Evolutionary conservation across 805 yeast genomes (phyloP).

Genomic region (baker's yeast (Saccharomyces cerevisiae)): DNA sequence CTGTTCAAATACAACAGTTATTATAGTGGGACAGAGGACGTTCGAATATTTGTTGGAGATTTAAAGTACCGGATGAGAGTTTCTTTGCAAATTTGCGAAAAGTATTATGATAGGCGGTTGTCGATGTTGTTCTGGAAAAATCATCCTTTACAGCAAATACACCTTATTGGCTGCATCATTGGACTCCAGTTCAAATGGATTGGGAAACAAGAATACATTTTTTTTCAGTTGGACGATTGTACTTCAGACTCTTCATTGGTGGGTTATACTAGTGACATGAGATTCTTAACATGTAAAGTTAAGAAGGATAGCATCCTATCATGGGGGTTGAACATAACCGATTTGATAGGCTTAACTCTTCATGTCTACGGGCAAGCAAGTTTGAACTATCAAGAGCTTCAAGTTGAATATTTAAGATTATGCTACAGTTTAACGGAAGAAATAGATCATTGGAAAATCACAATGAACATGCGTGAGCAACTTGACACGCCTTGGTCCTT

Average conservation of each 20-base stretch:
- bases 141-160: constrained; percentile 35
- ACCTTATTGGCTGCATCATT: constrained; percentile 32
- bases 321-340: constrained; percentile 15
- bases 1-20: constrained; percentile 4
- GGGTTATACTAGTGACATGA: constrained; percentile 2
- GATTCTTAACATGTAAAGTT: constrained; percentile 25
- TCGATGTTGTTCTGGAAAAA: constrained; percentile 30
- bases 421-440: constrained; percentile 24
- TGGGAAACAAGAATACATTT: constrained; percentile 12
- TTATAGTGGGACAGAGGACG: constrained; percentile 1
- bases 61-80: constrained; percentile 3
- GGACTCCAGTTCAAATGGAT: constrained; percentile 19
- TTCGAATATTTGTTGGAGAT: constrained; percentile 8
- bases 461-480: constrained; percentile 19
- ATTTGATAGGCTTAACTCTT: constrained; percentile 22
- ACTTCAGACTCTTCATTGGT: constrained; percentile 10
- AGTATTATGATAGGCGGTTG: constrained; percentile 6
- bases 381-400: constrained; percentile 26
- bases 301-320: constrained; percentile 11
- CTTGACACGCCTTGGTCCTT: constrained; percentile 31
- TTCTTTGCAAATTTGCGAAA: constrained; percentile 4
- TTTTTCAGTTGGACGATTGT: constrained; percentile 21
- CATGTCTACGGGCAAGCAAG: constrained; percentile 22
- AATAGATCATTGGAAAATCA: constrained; percentile 32
- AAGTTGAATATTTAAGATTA: constrained; percentile 24